Conservation (phyloP, 768 basidiomycete species). For the Wakefieldia striispora region DNA sequence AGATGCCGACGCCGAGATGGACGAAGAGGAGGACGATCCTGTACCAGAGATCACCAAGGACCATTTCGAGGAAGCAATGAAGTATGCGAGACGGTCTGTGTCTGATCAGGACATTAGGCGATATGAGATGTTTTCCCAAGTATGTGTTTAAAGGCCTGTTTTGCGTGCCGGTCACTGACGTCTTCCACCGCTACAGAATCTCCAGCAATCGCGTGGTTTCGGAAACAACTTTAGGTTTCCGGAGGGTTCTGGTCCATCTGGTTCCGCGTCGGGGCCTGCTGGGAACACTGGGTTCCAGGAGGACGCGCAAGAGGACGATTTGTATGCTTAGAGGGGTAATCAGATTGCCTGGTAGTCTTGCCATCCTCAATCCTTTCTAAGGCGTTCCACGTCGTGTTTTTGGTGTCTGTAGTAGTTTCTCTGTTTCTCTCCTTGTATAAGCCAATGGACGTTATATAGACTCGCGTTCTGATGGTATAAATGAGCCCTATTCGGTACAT, state of each 20-base stretch:
- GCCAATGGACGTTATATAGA: slow-evolving; percentile 13
- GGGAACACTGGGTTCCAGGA: slow-evolving; percentile 81
- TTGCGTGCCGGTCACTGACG: background rate
- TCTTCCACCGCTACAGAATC: slow-evolving; percentile 50
- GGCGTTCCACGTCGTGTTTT: background rate
- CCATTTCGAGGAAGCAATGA: slow-evolving; percentile 99
- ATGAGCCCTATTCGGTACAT: no score
- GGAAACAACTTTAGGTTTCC: slow-evolving; percentile 99
- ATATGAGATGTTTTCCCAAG: slow-evolving; percentile 98
- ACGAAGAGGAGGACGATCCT: slow-evolving; percentile 77
- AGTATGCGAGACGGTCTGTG: slow-evolving; percentile 93
- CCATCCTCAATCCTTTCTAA: background rate
- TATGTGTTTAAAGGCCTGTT: slow-evolving; percentile 30
- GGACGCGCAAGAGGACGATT: slow-evolving; percentile 84
- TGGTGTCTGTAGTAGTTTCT: slow-evolving; percentile 7
- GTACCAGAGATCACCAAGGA: slow-evolving; percentile 86
- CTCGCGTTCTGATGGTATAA: no score
- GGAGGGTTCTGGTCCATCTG: slow-evolving; percentile 49
- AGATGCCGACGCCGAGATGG: slow-evolving; percentile 71
- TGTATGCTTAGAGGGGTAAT: slow-evolving; percentile 63
- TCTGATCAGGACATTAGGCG: slow-evolving; percentile 95
- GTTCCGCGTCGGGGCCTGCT: slow-evolving; percentile 40
- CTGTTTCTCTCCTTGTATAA: background rate
- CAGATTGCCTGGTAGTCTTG: background rate
- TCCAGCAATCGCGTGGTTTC: slow-evolving; percentile 89